Conservation (phyloP, 2,329 filamentous ascomycete genomes). For the Nemania sp. region DNA sequence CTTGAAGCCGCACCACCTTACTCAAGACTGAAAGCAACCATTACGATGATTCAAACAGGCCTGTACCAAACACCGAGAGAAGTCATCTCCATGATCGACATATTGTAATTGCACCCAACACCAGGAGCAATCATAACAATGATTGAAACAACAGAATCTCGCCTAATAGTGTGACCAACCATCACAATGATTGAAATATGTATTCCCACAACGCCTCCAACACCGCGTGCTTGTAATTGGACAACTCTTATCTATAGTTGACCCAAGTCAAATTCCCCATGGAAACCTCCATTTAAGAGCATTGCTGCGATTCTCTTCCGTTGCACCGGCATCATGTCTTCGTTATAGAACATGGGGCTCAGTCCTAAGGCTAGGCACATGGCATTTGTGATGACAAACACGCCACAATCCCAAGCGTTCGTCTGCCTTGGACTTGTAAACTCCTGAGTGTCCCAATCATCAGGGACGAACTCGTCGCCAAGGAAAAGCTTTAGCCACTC, state of each 20-base stretch:
- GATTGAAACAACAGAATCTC: no score
- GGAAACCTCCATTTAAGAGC: slow-evolving; percentile 69
- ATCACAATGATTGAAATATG: no score
- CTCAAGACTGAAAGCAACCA: no score
- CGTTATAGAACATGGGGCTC: slow-evolving; percentile 53
- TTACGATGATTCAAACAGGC: no score
- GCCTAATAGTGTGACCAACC: no score
- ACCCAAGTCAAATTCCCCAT: slow-evolving; percentile 53
- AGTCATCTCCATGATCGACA: no score
- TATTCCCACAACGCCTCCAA: no score
- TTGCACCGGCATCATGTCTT: slow-evolving; percentile 61
- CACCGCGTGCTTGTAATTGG: no score
- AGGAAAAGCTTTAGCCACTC: slow-evolving; percentile 63
- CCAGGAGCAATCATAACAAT: no score
- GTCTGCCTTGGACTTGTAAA: slow-evolving; percentile 59
- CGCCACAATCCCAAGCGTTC: slow-evolving; percentile 76
- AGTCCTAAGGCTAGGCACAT: slow-evolving; percentile 62
- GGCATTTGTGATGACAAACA: slow-evolving; percentile 74
- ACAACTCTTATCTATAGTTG: slow-evolving; percentile 40
- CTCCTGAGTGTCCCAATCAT: slow-evolving; percentile 63
- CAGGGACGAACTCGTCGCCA: slow-evolving; percentile 52
- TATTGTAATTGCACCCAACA: no score
- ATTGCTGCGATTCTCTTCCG: slow-evolving; percentile 65
- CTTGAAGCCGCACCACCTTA: no score
- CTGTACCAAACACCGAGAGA: no score